Base-by-base conservation (phyloP, 2,329 filamentous ascomycete genomes). In the Pezicula carpinea region DNA sequence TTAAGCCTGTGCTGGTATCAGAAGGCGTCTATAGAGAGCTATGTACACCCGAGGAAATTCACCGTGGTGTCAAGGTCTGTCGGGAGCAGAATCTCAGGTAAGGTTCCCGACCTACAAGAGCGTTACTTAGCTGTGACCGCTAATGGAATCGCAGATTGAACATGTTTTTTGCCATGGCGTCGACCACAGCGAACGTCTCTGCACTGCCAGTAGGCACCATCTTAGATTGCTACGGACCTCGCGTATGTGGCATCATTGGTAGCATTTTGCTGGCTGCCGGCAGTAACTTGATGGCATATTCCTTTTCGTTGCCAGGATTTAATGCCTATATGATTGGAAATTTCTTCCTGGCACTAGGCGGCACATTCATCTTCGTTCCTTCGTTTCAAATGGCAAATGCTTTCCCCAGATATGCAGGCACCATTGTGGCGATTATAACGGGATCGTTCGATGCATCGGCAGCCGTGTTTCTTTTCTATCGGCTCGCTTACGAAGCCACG, bases 141-240 rank as follows among this genome's bases (percentile, higher is more conserved):
- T 3, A 10, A 26, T 6, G 6, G n/a, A n/a, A n/a, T 26, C 23
- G 11, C 2, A 26, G 23, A 26, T 26, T 26, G 23, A 26, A 26
- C 6, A 72, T 96, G 55, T 95, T 95, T 87, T 96, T 96, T 72
- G 95, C 89, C 6, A 78, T 90, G 33, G 90, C 90, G 11, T 90
- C 89, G 11, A 89, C 95, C 8, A 86, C 80, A 6, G 95, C 90
- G 32, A 96, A 96, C 59, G 85, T 95, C 11, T 88, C 83, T 34
- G 90, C 91, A 13, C 74, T 96, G 6, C 88, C 90, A 2, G 82
- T 95, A 10, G 91, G 91, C 39, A 87, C 88, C 2, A 85, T 95
- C 38, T 77, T 96, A 17, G 91, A 96, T 67, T 76, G 82, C 52
- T 91, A 80, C 60, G 91, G 91, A 1, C 91, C 91, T 14, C 79